These are phyloP conservation scores for Botryobasidium botryosum DNA, from an alignment of 768 basidiomycete species.

Conservation along the genomic window DNA sequence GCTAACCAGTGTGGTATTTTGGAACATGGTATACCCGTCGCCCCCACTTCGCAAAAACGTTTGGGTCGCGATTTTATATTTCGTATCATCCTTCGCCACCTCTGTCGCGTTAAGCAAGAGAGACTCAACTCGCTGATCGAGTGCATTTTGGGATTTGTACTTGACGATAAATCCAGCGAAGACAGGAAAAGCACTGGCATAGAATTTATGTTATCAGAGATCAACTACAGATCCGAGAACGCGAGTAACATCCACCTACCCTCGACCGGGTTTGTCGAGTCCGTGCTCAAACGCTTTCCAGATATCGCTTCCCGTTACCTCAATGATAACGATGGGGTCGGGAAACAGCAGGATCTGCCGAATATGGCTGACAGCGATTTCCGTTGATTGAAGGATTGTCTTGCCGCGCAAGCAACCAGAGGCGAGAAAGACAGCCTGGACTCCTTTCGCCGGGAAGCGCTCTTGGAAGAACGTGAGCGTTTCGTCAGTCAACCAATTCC, in stretches of 20 bases:
- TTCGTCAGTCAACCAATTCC: conserved; percentile 79
- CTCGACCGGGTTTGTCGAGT: conserved; percentile 77
- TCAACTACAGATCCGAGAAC: background rate
- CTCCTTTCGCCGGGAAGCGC: too few species aligned
- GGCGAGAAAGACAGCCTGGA: conserved; percentile 65
- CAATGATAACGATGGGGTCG: conserved; percentile 66
- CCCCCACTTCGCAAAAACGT: conserved; percentile 74
- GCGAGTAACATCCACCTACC: too few species aligned
- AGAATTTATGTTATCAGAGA: background rate
- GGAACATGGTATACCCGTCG: conserved; percentile 61
- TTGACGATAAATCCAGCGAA: conserved; percentile 68
- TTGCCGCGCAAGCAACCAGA: conserved; percentile 79
- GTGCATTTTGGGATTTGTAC: conserved; percentile 66
- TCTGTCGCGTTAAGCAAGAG: conserved; percentile 31
- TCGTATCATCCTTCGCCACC: conserved; percentile 40
- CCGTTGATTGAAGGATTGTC: conserved; percentile 52
- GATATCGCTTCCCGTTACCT: conserved; percentile 59
- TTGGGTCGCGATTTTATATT: conserved; percentile 70
- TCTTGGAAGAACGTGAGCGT: too few species aligned
- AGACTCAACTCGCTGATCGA: conserved; percentile 55
- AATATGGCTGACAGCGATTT: conserved; percentile 67
- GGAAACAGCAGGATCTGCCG: conserved; percentile 81
- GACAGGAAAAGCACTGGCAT: conserved; percentile 75
- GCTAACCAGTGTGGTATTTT: conserved; percentile 57
- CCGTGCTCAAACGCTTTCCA: conserved; percentile 67